Conservation (phyloP, 371 early-diverging fungal genomes). For the Zancudomyces culisetae region DNA sequence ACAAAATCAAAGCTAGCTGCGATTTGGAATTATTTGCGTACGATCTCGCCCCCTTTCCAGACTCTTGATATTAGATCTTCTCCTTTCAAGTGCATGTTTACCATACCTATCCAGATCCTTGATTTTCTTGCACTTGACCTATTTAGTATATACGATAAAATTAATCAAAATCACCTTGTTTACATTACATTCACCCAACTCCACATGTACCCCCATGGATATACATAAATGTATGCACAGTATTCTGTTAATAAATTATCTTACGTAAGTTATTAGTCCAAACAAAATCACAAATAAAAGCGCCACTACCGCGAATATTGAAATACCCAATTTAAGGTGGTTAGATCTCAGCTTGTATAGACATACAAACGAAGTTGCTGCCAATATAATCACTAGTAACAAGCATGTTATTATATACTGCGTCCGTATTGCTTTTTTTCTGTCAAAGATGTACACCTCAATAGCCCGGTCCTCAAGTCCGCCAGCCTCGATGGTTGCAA, state of each 20-base stretch:
- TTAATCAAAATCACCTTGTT: not conserved
- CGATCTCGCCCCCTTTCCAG: not conserved
- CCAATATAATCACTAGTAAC: not conserved
- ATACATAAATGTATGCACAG: no score
- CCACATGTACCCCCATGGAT: no score
- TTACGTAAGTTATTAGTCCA: no score
- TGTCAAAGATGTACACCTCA: not conserved
- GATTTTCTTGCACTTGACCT: not conserved
- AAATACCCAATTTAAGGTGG: no score
- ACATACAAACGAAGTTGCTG: not conserved
- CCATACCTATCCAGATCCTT: not conserved
- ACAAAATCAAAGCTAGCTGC: not conserved
- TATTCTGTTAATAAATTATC: no score
- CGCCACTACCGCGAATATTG: no score
- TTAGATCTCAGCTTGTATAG: not conserved
- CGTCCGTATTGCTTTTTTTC: not conserved
- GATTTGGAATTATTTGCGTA: not conserved
- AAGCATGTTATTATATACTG: not conserved
- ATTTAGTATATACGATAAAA: not conserved
- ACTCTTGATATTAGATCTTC: not conserved
- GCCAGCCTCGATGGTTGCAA: not conserved
- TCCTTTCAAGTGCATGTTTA: not conserved
- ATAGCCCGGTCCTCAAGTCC: constrained; percentile 1
- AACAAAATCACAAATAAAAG: no score
- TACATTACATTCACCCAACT: no score